phyloP scores from a whole-genome alignment of 441 rosid species.

The Mallotus japonicus region DNA sequence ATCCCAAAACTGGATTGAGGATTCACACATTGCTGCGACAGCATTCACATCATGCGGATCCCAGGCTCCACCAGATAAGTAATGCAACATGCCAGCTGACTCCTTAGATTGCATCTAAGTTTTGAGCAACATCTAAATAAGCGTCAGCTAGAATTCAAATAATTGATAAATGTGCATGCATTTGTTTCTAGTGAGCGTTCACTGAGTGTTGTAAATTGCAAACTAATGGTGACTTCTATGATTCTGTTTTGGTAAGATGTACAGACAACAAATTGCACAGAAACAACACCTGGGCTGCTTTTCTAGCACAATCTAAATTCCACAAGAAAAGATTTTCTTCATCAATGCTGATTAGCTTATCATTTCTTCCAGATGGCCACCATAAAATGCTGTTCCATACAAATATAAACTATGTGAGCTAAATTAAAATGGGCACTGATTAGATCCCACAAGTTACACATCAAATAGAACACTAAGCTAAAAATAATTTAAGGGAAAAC shows the following conservation, averaged over 20 bases:
- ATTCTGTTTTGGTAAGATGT: background rate
- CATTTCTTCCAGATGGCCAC: constrained; percentile 92
- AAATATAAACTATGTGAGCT: constrained; percentile 18
- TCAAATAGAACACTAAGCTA: background rate
- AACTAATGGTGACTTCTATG: background rate
- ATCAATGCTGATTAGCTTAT: constrained; percentile 81
- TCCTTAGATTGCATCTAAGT: constrained; percentile 74
- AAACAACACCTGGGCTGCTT: constrained; percentile 65
- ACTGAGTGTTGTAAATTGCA: background rate
- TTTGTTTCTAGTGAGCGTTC: background rate
- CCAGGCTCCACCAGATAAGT: constrained; percentile 89
- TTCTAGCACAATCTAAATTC: constrained; percentile 75
- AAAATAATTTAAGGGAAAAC: background rate
- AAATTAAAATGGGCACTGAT: constrained; percentile 9
- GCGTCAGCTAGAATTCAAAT: constrained; percentile 29
- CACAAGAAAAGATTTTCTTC: constrained; percentile 72
- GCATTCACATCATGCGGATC: constrained; percentile 81
- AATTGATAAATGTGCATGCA: background rate
- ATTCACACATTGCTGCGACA: constrained; percentile 73
- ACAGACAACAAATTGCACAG: background rate
- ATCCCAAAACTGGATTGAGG: constrained; percentile 87
- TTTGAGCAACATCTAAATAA: constrained; percentile 34
- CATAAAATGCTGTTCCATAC: constrained; percentile 58
- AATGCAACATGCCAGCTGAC: constrained; percentile 80
- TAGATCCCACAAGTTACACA: background rate